Conservation (phyloP, 768 basidiomycete species). For the Sporobolomyces pararoseus region DNA sequence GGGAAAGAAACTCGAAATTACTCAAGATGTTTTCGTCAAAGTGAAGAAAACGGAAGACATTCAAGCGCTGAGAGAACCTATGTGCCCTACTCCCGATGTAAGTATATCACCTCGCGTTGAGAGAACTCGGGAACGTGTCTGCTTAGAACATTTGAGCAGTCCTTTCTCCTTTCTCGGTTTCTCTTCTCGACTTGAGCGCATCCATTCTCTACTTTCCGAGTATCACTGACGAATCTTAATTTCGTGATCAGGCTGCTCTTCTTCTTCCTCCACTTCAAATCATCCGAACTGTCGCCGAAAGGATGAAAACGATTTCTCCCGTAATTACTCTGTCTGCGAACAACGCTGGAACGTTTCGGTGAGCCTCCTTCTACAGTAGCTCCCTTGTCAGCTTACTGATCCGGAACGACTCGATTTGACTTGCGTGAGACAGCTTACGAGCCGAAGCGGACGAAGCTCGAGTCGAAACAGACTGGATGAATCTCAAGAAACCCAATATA, state of each 20-base stretch:
- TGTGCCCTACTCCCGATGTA: slow-evolving; percentile 83
- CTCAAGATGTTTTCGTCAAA: slow-evolving; percentile 77
- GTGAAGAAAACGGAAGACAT: slow-evolving; percentile 73
- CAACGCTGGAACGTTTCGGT: slow-evolving; percentile 58
- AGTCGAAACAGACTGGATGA: slow-evolving; percentile 73
- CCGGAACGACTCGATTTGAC: no score
- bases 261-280: slow-evolving; percentile 67
- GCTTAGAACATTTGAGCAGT: no score
- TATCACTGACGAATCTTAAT: background rate
- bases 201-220: background rate
- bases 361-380: slow-evolving; percentile 52
- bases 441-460: slow-evolving; percentile 65
- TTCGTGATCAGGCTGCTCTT: slow-evolving; percentile 62
- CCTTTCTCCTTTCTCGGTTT: no score
- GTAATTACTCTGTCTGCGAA: slow-evolving; percentile 67
- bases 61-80: slow-evolving; percentile 67
- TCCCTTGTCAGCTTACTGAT: no score
- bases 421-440: no score
- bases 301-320: slow-evolving; percentile 66
- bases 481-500: slow-evolving; percentile 65
- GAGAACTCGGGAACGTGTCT: no score
- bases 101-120: background rate
- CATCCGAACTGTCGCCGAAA: slow-evolving; percentile 73
- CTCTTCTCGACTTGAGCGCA: background rate
- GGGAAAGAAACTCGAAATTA: slow-evolving; percentile 63